Conservation (phyloP, 73 alveolate species). For the Paramecium tetraurelia region DNA sequence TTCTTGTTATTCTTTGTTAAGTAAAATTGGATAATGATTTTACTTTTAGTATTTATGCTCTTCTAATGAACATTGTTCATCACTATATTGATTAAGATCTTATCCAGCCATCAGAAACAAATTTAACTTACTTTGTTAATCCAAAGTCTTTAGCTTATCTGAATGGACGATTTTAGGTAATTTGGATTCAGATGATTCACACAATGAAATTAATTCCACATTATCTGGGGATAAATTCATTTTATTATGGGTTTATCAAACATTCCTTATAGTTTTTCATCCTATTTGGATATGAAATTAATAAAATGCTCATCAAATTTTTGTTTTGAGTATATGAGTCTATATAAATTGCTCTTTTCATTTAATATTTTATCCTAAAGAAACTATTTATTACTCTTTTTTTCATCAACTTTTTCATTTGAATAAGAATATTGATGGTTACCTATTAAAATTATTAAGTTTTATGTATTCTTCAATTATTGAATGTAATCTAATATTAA, state of each 20-base stretch:
- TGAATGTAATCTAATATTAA: not conserved
- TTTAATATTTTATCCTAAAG: not conserved
- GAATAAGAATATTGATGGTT: not conserved
- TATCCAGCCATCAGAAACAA: not conserved
- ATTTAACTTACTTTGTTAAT: not conserved
- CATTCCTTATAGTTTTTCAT: not conserved
- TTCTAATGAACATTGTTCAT: not conserved
- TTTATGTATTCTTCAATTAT: not conserved
- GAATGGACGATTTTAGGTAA: not conserved
- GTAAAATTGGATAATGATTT: constrained; percentile 24
- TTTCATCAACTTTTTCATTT: not conserved
- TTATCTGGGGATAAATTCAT: constrained; percentile 40
- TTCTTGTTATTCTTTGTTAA: not conserved
- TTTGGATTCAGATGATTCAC: not conserved
- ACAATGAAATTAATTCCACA: not conserved
- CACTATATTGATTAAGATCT: not conserved
- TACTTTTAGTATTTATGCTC: not conserved
- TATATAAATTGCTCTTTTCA: not conserved
- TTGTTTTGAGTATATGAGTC: not conserved
- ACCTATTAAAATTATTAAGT: not conserved
- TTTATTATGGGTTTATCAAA: not conserved
- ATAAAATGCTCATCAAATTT: not conserved
- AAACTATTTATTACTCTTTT: not conserved
- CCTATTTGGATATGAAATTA: not conserved
- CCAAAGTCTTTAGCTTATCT: not conserved